A percentile compares a stretch with the other conserved stretches of the same genome.
Evolutionary conservation across 2,329 filamentous ascomycete species (phyloP).

Genomic region (Fusarium tupiense): DNA sequence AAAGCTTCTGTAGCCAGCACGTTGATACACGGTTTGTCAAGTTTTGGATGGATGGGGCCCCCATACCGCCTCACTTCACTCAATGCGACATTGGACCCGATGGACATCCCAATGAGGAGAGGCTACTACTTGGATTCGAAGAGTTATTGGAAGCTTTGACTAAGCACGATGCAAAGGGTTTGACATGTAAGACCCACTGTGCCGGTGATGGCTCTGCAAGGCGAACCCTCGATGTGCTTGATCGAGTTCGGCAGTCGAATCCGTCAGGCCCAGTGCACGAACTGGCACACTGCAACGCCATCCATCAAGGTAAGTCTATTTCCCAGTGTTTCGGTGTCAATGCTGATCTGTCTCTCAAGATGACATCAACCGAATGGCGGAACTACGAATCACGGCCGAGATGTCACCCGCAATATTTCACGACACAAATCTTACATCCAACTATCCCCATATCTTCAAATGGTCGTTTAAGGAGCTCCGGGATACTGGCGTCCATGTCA

Average conservation of each 20-base stretch:
- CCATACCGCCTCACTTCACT: neutral
- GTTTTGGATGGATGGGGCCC: neutral
- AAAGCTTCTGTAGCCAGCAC: neutral
- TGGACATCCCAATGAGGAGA: neutral
- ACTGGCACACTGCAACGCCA: neutral
- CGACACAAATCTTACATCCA: neutral
- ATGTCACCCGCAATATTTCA: neutral
- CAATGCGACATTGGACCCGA: neutral
- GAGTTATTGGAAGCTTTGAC: neutral
- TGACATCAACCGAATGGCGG: neutral
- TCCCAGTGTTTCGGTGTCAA: fast-evolving
- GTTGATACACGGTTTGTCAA: neutral
- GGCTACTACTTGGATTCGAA: neutral
- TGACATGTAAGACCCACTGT: neutral
- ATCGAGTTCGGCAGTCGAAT: neutral
- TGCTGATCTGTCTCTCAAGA: neutral
- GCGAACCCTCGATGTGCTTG: neutral
- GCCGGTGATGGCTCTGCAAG: neutral
- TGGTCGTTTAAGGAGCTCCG: neutral
- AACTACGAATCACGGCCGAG: neutral
- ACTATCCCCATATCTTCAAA: neutral
- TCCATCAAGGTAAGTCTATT: neutral
- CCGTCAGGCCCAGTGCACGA: neutral
- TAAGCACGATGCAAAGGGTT: neutral
- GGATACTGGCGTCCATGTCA: neutral